A percentile compares a stretch with the other conserved stretches of the same genome.
Evolutionary conservation across 2,329 filamentous ascomycete species (phyloP).

Genomic region (Trichoderma harzianum): DNA sequence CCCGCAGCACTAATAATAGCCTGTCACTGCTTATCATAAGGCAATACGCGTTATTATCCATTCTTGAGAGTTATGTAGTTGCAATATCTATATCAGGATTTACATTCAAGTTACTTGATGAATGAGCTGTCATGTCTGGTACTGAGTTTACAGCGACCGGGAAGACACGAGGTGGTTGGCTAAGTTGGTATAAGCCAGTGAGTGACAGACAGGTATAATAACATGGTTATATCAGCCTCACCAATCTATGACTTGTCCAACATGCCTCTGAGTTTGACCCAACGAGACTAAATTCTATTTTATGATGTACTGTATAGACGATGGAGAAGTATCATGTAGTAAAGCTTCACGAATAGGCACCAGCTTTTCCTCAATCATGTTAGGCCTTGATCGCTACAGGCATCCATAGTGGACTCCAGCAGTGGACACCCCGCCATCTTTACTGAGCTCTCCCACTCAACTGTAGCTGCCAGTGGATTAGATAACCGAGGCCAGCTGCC

Average conservation of each 20-base stretch:
- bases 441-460: not conserved
- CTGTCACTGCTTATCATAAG: not conserved
- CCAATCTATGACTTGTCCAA: not conserved
- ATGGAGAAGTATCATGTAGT: not conserved
- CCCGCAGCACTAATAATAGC: not conserved
- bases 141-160: not conserved
- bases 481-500: not conserved
- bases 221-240: not conserved
- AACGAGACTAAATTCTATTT: not conserved
- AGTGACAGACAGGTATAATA: too few species aligned
- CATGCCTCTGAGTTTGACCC: not conserved
- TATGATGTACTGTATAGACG: not conserved
- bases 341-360: not conserved
- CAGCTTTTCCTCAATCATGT: too few species aligned
- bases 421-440: constrained; percentile 9
- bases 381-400: not conserved
- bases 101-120: not conserved
- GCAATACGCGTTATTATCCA: not conserved
- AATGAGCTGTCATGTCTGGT: not conserved
- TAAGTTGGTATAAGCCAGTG: not conserved
- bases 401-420: not conserved
- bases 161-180: not conserved
- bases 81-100: not conserved
- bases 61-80: not conserved
- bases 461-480: not conserved